Evolutionary conservation across 495 filamentous ascomycete species (phyloP).

Genomic region (Aspergillus leporis): DNA sequence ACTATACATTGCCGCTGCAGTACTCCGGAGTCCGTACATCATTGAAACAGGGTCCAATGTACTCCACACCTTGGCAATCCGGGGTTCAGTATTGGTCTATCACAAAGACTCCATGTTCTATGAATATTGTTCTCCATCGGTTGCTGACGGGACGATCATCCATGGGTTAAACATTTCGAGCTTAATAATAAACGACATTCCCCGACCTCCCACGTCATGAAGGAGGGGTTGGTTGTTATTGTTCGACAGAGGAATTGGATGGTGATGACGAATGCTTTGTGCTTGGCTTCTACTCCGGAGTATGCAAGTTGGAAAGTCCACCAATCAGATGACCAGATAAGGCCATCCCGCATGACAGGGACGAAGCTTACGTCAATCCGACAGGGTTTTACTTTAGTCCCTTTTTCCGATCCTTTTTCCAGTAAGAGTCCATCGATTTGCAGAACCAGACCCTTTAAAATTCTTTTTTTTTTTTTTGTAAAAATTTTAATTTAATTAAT

Average conservation of each 20-base stretch:
- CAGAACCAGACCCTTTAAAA: not conserved
- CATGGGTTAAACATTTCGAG: not conserved
- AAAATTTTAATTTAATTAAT: not conserved
- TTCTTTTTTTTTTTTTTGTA: too few relatives aligned
- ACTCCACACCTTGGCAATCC: not conserved
- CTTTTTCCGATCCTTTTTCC: not conserved
- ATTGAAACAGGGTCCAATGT: not conserved
- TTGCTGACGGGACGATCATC: not conserved
- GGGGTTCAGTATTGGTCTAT: not conserved
- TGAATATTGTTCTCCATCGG: not conserved
- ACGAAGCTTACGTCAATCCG: constrained; percentile 15
- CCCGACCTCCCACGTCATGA: not conserved
- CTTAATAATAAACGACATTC: not conserved
- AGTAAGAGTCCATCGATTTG: not conserved
- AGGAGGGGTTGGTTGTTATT: not conserved
- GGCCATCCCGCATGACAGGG: not conserved
- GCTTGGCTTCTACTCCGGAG: constrained; percentile 10
- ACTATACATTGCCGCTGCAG: not conserved
- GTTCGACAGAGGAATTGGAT: not conserved
- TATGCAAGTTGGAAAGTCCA: not conserved
- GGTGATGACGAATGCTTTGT: constrained; percentile 11
- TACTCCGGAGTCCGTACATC: too few relatives aligned
- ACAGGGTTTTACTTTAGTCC: not conserved
- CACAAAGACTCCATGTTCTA: not conserved
- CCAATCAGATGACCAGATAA: constrained; percentile 3